These are phyloP conservation scores for Colletotrichum viniferum DNA, from an alignment of 2,329 filamentous ascomycete genomes.

Conservation along the genomic window DNA sequence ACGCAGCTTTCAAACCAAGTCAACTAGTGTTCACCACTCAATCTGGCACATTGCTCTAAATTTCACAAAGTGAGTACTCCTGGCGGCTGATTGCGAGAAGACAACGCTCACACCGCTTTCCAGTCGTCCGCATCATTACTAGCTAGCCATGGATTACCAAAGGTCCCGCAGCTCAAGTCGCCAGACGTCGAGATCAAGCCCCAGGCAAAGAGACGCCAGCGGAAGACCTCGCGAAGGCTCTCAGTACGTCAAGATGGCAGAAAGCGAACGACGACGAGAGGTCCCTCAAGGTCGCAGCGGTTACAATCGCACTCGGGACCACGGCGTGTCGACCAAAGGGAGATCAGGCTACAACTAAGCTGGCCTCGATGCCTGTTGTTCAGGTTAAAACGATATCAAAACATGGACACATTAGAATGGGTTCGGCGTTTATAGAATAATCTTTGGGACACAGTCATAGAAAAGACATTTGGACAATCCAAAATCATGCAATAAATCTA, in stretches of 20 bases:
- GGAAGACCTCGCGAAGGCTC: neutral
- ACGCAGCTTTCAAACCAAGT: fast-evolving
- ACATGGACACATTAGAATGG: neutral
- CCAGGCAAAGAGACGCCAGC: neutral
- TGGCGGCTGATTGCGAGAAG: neutral
- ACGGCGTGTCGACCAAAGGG: neutral
- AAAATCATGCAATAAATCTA: neutral
- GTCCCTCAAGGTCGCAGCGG: conserved; percentile 5
- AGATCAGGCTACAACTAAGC: conserved; percentile 10
- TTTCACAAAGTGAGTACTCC: neutral
- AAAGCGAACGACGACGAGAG: neutral
- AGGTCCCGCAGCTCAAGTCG: neutral
- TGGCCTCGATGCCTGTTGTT: neutral
- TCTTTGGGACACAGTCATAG: neutral
- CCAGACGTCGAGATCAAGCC: neutral
- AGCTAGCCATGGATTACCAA: neutral
- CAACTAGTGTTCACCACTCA: neutral
- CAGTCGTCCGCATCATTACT: neutral
- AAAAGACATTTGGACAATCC: neutral
- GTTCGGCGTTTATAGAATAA: neutral
- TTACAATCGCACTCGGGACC: conserved; percentile 7
- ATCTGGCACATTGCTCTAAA: neutral
- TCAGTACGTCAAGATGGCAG: neutral
- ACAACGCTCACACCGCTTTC: neutral
- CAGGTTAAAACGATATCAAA: neutral